phyloP scores from a whole-genome alignment of 2,329 filamentous ascomycete species.

The Ceratocystis huliohia region DNA sequence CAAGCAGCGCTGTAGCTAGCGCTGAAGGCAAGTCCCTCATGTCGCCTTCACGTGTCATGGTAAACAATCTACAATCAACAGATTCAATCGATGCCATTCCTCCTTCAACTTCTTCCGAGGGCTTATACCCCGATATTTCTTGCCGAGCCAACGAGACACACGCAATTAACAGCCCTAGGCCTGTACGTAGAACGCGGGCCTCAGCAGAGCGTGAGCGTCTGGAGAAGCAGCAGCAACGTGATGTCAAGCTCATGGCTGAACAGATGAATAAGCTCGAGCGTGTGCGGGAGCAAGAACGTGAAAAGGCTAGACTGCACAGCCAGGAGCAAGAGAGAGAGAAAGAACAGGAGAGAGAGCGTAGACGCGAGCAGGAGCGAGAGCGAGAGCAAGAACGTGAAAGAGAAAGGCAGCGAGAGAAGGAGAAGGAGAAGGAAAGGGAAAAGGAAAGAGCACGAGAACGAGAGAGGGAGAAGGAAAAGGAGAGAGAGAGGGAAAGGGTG shows the following conservation, averaged over 20 bases:
- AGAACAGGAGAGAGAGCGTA: conserved; percentile 34
- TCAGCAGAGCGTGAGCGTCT: conserved; percentile 50
- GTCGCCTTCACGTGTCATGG: conserved; percentile 41
- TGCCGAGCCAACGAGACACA: conserved; percentile 12
- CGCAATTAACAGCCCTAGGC: conserved; percentile 29
- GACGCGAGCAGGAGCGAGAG: conserved; percentile 23
- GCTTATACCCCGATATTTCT: conserved; percentile 36
- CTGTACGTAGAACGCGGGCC: conserved; percentile 40
- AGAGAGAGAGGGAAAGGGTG: conserved; percentile 22
- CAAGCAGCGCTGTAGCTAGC: conserved; percentile 55
- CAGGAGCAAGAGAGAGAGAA: conserved; percentile 47
- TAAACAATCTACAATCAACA: conserved; percentile 35
- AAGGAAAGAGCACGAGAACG: conserved; percentile 21
- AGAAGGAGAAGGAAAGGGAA: conserved; percentile 18
- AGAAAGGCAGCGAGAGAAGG: conserved; percentile 10
- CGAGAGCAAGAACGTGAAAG: background rate
- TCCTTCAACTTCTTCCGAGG: conserved; percentile 26
- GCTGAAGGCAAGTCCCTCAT: conserved; percentile 49
- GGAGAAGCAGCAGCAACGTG: conserved; percentile 54
- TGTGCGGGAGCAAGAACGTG: conserved; percentile 55
- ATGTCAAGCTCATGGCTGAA: conserved; percentile 47
- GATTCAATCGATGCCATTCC: conserved; percentile 33
- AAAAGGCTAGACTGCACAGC: conserved; percentile 50
- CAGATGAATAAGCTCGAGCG: conserved; percentile 53
- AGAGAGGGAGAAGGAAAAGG: conserved; percentile 22